These are phyloP conservation scores for Chrysochromulina parva DNA, from an alignment of 78 protist species.

Conservation along the genomic window DNA sequence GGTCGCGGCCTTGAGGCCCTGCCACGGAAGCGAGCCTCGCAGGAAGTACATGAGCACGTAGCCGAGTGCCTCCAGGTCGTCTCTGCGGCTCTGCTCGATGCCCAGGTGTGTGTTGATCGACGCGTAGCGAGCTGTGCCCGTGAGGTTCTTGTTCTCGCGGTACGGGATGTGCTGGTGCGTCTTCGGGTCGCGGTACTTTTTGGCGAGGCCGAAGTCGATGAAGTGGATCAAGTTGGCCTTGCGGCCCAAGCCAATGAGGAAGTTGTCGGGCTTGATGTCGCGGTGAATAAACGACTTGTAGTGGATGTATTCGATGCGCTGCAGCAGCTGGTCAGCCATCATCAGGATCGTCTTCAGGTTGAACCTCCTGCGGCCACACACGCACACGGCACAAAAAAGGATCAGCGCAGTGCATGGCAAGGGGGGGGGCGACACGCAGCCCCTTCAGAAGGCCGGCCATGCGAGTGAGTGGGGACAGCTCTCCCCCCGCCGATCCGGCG, in stretches of 20 bases:
- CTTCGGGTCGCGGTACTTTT: too few relatives aligned
- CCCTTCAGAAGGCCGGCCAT: too few relatives aligned
- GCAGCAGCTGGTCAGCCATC: constrained; percentile 57
- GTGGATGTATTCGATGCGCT: constrained; percentile 58
- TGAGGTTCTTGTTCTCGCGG: not conserved
- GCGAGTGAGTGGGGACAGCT: too few relatives aligned
- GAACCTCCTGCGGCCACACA: not conserved
- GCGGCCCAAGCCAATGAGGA: too few relatives aligned
- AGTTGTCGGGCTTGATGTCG: constrained; percentile 73
- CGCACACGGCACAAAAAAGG: too few relatives aligned
- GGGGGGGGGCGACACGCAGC: too few relatives aligned
- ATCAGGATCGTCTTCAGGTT: constrained; percentile 44
- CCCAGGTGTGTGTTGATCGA: constrained; percentile 63
- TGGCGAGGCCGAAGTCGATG: too few relatives aligned
- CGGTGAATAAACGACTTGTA: constrained; percentile 60
- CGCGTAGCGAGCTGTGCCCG: constrained; percentile 65
- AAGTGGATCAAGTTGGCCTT: too few relatives aligned
- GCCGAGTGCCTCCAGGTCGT: constrained; percentile 90
- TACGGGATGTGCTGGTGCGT: too few relatives aligned
- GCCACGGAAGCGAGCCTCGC: constrained; percentile 83
- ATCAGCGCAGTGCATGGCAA: too few relatives aligned
- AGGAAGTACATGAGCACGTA: constrained; percentile 75
- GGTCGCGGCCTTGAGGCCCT: constrained; percentile 65
- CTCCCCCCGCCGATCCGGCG: too few relatives aligned
- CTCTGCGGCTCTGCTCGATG: constrained; percentile 91